Percentiles rank a stretch among this genome's conserved stretches.
These are phyloP conservation scores for Rhodocollybia butyracea DNA, from an alignment of 768 basidiomycete species.

Conservation along the genomic window DNA sequence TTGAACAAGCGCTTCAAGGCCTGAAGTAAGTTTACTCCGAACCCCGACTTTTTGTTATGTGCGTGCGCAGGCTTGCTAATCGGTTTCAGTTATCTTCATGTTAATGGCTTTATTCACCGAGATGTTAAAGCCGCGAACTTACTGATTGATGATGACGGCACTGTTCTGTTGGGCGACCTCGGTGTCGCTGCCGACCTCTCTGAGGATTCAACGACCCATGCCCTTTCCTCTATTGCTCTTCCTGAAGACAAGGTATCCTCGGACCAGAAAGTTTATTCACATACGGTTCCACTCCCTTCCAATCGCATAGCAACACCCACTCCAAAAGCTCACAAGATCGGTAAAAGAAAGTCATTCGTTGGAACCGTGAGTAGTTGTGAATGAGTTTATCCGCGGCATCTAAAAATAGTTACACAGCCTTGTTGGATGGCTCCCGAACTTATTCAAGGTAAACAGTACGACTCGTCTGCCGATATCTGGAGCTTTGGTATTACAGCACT, in stretches of 20 bases:
- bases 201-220: slow-evolving; percentile 54
- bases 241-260: slow-evolving; percentile 16
- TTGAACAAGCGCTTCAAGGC: slow-evolving; percentile 86
- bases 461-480: slow-evolving; percentile 91
- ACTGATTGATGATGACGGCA: slow-evolving; percentile 87
- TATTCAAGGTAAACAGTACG: slow-evolving; percentile 80
- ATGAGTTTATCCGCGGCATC: slow-evolving; percentile 10
- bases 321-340: slow-evolving; percentile 41
- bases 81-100: slow-evolving; percentile 69
- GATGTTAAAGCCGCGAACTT: slow-evolving; percentile 95
- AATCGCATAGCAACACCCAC: slow-evolving; percentile 26
- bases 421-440: slow-evolving; percentile 98
- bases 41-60: slow-evolving; percentile 2
- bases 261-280: slow-evolving; percentile 10
- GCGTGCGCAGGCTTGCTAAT: slow-evolving; percentile 2
- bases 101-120: slow-evolving; percentile 88
- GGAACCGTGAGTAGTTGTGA: slow-evolving; percentile 60
- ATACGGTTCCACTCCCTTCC: slow-evolving; percentile 5
- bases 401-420: too few relatives aligned
- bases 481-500: slow-evolving; percentile 95
- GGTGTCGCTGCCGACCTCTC: slow-evolving; percentile 86
- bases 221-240: slow-evolving; percentile 17
- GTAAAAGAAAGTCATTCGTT: slow-evolving; percentile 90
- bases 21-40: slow-evolving; percentile 56
- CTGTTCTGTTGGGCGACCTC: slow-evolving; percentile 87